phyloP scores from a whole-genome alignment of 495 filamentous ascomycete genomes.

The Articulospora tetracladia region DNA sequence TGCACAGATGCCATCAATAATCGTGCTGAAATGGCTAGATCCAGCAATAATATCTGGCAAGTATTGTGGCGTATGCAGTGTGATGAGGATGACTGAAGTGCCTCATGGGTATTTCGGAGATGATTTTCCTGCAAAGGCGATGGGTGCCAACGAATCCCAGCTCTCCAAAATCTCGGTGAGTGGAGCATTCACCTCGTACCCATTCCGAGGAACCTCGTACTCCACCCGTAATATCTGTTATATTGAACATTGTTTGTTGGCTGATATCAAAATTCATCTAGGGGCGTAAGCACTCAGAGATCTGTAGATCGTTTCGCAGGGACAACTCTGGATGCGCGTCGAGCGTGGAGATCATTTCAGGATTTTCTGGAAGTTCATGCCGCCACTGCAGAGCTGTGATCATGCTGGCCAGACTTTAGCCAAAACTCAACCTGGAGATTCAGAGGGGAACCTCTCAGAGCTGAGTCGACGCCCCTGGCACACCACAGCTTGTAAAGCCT shows the following conservation, averaged over 20 bases:
- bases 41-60: constrained; percentile 2
- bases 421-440: neutral
- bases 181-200: neutral
- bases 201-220: neutral
- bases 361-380: constrained; percentile 4
- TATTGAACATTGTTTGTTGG: neutral
- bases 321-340: constrained; percentile 1
- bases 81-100: constrained; percentile 2
- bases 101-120: constrained; percentile 16
- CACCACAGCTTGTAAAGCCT: neutral
- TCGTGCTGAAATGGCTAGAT: neutral
- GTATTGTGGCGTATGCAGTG: constrained; percentile 2
- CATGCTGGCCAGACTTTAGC: neutral
- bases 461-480: neutral
- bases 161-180: neutral
- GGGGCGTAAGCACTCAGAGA: constrained; percentile 7
- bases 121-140: constrained; percentile 14
- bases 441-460: neutral
- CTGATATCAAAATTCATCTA: neutral
- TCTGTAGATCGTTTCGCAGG: constrained; percentile 18
- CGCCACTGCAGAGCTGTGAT: neutral
- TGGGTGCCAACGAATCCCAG: neutral
- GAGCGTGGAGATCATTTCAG: constrained; percentile 3
- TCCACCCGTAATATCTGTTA: neutral
- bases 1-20: neutral